Percentiles rank a stretch among this genome's conserved stretches.
phyloP scores from a whole-genome alignment of 331 rosid genomes.

The Cydonia oblonga region DNA sequence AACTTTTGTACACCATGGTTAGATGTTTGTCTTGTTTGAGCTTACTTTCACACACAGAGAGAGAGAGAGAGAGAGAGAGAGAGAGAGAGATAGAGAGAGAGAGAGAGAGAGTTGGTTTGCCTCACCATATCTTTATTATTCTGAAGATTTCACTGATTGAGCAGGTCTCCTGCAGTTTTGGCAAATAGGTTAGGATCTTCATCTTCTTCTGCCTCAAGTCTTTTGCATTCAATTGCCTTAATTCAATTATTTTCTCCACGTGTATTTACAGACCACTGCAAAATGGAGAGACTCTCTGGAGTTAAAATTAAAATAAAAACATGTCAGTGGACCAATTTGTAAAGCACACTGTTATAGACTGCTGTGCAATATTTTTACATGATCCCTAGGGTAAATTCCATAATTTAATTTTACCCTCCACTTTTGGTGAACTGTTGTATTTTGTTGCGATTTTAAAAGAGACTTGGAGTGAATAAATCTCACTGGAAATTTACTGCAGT shows the following conservation, averaged over 20 bases:
- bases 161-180: not conserved
- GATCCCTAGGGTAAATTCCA: not conserved
- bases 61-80: too few relatives aligned
- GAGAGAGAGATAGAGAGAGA: not conserved
- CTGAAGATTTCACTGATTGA: not conserved
- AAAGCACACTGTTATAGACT: not conserved
- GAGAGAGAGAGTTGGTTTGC: not conserved
- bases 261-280: not conserved
- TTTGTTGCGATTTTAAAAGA: not conserved
- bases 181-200: not conserved
- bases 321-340: conserved; percentile 1
- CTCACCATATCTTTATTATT: not conserved
- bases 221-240: not conserved
- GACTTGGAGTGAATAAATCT: too few relatives aligned
- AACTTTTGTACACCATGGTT: not conserved
- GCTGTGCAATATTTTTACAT: not conserved
- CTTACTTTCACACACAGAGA: too few relatives aligned
- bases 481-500: too few relatives aligned
- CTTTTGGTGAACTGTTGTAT: not conserved
- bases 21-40: not conserved
- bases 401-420: not conserved
- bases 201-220: not conserved
- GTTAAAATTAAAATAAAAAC: not conserved
- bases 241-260: not conserved
- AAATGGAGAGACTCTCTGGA: not conserved